Base-by-base conservation (phyloP, 1,284 basidiomycete genomes). In the Gymnopus androsaceus region DNA sequence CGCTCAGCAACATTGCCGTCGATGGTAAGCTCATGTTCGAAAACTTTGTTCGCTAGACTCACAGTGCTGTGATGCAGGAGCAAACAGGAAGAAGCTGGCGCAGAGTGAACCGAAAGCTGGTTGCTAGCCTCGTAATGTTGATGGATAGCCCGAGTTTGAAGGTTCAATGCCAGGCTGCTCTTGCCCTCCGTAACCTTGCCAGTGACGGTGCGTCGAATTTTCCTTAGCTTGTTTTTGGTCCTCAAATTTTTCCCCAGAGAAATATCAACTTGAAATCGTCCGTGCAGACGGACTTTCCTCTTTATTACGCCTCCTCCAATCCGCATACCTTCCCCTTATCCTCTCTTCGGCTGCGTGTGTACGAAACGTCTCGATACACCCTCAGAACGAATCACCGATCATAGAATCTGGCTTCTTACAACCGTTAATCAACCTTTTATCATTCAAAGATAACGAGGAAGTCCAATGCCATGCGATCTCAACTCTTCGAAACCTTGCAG, bases 401-500 rank as follows among this genome's bases (percentile, higher is more conserved):
- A 99, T 99, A 71, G 97, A 99, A 67, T 94, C 94, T 40, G 95
- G 95, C 23, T 99, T 99, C 81, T 76, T 99, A 54, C 90, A 95
- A 67, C 97, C 97, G 1, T 78, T 99, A 40, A 98, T 99, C 71
- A 95, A 94, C 68, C 82, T 99, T 36, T 80, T 99, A 37, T 94
- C 94, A 4, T 99, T 99, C 78, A 98, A 92, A 72, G 97, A 99
- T 72, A 99, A 99, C 69, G 97, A 99, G 74, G 97, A 99, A 75
- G 95, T 99, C 31, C 96, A 99, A 72, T 99, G 97, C 67, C 97
- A 99, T 68, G 97, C 97, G n/a, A 99, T 99, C 64, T 97, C 94
- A 27, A 99, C 97, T 0, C 80, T 99, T 53, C 86, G 97, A 33
- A 99, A 99, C 70, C 82, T 99, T 12, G 97, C 97, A 1, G 97